Percentiles rank a stretch among this genome's conserved stretches.
phyloP scores from a whole-genome alignment of 1,284 basidiomycete genomes.

The Psilocybe mexicana region DNA sequence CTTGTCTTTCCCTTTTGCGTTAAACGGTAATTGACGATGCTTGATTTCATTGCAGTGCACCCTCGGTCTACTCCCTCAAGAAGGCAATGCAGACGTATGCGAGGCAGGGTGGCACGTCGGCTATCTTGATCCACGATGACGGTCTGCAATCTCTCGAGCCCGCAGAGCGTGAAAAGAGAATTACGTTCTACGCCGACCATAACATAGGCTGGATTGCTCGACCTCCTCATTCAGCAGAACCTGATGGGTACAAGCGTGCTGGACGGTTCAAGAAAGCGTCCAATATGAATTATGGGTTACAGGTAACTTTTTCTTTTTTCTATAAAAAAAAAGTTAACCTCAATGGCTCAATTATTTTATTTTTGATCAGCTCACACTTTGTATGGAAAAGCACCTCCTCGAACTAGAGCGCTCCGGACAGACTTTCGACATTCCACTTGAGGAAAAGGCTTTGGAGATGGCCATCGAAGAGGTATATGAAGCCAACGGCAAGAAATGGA shows the following conservation, averaged over 20 bases:
- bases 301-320: conserved; percentile 24
- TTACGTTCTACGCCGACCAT: conserved; percentile 77
- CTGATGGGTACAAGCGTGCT: conserved; percentile 76
- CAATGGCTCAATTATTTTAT: background rate
- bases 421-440: conserved; percentile 43
- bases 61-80: conserved; percentile 80
- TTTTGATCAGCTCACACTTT: conserved; percentile 56
- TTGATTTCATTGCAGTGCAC: conserved; percentile 43
- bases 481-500: conserved; percentile 52
- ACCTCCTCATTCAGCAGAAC: conserved; percentile 57
- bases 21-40: background rate
- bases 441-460: conserved; percentile 63
- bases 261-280: conserved; percentile 90
- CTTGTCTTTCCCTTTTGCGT: background rate
- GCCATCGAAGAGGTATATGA: conserved; percentile 70
- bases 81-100: conserved; percentile 87
- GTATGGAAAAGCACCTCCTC: conserved; percentile 71
- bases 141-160: conserved; percentile 64
- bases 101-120: conserved; percentile 76
- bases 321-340: background rate
- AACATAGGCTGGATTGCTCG: conserved; percentile 85
- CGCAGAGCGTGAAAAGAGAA: conserved; percentile 64
- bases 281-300: conserved; percentile 86
- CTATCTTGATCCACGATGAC: conserved; percentile 79
- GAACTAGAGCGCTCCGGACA: conserved; percentile 46